Evolutionary conservation across 75 land plant genomes (phyloP).

Genomic region (Pseudotsuga menziesii): DNA sequence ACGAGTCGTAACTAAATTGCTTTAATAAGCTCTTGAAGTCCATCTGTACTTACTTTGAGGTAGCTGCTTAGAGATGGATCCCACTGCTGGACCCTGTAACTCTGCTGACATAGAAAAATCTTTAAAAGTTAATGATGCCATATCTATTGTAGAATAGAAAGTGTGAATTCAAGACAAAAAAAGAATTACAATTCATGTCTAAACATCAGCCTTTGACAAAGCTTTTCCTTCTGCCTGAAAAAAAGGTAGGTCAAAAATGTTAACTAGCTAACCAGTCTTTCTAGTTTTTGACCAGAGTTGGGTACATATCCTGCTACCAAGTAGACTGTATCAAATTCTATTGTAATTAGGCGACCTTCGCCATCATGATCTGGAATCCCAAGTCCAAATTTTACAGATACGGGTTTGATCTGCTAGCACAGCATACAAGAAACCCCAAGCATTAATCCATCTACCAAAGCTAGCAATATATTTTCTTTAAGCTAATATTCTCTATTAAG

Average conservation of each 20-base stretch:
- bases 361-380: conserved; percentile 81
- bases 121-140: not conserved
- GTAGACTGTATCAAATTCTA: conserved; percentile 72
- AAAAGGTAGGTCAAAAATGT: not conserved
- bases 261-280: conserved; percentile 60
- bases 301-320: conserved; percentile 75
- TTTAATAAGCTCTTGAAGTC: not conserved
- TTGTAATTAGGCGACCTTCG: conserved; percentile 88
- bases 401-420: conserved; percentile 70
- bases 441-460: conserved; percentile 3
- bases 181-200: not conserved
- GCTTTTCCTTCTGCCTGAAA: not conserved
- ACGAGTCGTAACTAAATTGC: not conserved
- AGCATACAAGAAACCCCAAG: conserved; percentile 8
- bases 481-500: not conserved
- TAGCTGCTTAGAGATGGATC: conserved; percentile 74
- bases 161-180: not conserved
- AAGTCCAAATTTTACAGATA: conserved; percentile 81
- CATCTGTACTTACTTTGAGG: conserved; percentile 54
- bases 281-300: conserved; percentile 87
- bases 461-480: not conserved
- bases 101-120: conserved; percentile 21
- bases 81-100: conserved; percentile 76
- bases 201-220: not conserved
- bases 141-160: not conserved